Percentiles rank a stretch among this genome's conserved stretches.
Evolutionary conservation across 2,329 filamentous ascomycete species (phyloP).

Genomic region (Drechslera avenae): DNA sequence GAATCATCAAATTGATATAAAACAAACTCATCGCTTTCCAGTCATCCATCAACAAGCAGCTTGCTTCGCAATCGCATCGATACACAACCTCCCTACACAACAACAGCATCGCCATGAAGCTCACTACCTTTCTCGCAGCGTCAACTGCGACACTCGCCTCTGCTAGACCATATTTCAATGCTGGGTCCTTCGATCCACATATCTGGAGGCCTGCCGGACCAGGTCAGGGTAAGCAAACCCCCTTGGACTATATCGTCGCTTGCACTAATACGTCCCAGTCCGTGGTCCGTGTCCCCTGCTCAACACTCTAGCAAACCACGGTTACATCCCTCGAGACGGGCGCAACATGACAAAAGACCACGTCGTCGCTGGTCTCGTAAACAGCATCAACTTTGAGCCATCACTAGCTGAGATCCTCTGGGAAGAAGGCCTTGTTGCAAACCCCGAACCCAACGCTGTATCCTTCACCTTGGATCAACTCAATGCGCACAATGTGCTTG

Average conservation of each 20-base stretch:
- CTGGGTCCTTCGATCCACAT: slow-evolving; percentile 11
- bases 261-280: slow-evolving; percentile 6
- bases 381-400: slow-evolving; percentile 53
- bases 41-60: background rate
- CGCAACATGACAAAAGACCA: slow-evolving; percentile 43
- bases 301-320: slow-evolving; percentile 46
- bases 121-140: background rate
- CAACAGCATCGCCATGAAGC: background rate
- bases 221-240: slow-evolving; percentile 18
- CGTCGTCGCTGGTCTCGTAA: slow-evolving; percentile 47
- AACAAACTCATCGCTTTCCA: background rate
- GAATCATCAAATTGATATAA: background rate
- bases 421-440: slow-evolving; percentile 48
- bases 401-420: slow-evolving; percentile 52
- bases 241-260: background rate
- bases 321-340: slow-evolving; percentile 42
- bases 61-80: background rate
- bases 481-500: slow-evolving; percentile 55
- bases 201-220: slow-evolving; percentile 24
- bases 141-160: slow-evolving; percentile 11
- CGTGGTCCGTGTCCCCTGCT: slow-evolving; percentile 43
- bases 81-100: background rate
- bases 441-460: slow-evolving; percentile 35
- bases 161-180: slow-evolving; percentile 11
- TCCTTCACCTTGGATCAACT: slow-evolving; percentile 50